Evolutionary conservation across 176 grass and related monocot species (phyloP).

Genomic region (Saccharum spontaneum): DNA sequence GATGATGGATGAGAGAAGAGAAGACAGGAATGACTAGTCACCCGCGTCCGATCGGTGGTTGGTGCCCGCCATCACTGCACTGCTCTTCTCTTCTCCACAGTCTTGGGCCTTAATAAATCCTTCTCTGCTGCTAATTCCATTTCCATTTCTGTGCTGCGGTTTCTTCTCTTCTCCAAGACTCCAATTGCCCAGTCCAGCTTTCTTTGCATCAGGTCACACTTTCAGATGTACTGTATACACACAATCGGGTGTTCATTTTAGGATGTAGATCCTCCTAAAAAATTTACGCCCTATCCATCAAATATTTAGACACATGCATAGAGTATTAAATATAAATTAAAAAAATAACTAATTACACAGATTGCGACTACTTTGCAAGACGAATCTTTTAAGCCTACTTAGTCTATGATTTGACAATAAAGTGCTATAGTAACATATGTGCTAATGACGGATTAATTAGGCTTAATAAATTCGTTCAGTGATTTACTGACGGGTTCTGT

Average conservation of each 20-base stretch:
- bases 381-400: too few relatives aligned
- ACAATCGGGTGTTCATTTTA: not conserved
- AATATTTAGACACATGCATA: too few relatives aligned
- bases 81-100: not conserved
- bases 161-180: not conserved
- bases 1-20: not conserved
- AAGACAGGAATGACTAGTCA: not conserved
- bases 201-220: not conserved
- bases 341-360: too few relatives aligned
- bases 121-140: not conserved
- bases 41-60: constrained; percentile 8
- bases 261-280: too few relatives aligned
- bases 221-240: not conserved
- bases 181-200: not conserved
- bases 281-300: too few relatives aligned
- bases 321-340: too few relatives aligned
- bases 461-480: too few relatives aligned
- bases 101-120: not conserved
- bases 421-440: too few relatives aligned
- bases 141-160: not conserved
- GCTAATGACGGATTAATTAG: too few relatives aligned
- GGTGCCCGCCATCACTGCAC: constrained; percentile 12
- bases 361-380: too few relatives aligned
- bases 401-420: too few relatives aligned
- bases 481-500: too few relatives aligned